Conservation (phyloP, 2,329 filamentous ascomycete species). For the Fusarium keratoplasticum region DNA sequence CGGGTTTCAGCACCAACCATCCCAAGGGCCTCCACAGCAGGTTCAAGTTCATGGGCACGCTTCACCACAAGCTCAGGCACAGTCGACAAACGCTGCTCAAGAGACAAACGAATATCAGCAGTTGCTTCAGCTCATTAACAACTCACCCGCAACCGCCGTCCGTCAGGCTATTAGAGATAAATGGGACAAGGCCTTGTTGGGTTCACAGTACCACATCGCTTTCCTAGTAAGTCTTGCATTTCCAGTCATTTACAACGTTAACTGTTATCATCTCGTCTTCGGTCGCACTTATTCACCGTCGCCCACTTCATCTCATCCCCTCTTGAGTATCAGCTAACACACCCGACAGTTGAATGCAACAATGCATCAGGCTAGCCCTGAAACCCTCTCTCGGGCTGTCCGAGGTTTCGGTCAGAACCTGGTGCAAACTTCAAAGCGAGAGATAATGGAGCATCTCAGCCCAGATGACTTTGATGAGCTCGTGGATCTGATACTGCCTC, state of each 20-base stretch:
- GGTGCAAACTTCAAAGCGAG: slow-evolving; percentile 53
- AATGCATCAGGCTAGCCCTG: slow-evolving; percentile 57
- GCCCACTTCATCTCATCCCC: not conserved
- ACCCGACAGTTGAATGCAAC: slow-evolving; percentile 59
- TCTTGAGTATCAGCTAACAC: slow-evolving; percentile 38
- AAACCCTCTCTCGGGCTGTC: slow-evolving; percentile 54
- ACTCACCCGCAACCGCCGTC: slow-evolving; percentile 57
- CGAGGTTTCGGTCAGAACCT: slow-evolving; percentile 60
- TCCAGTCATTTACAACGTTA: not conserved
- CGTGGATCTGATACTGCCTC: slow-evolving; percentile 56
- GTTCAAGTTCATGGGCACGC: not conserved
- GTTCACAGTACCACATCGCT: slow-evolving; percentile 63
- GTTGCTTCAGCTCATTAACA: slow-evolving; percentile 49
- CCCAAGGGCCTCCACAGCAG: slow-evolving; percentile 3
- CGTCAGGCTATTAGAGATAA: slow-evolving; percentile 62
- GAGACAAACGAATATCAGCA: slow-evolving; percentile 38
- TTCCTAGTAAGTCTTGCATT: slow-evolving; percentile 62
- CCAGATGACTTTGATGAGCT: slow-evolving; percentile 59
- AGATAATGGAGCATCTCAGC: slow-evolving; percentile 56
- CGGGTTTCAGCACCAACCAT: not conserved
- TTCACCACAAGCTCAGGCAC: slow-evolving; percentile 3
- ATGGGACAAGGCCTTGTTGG: slow-evolving; percentile 62
- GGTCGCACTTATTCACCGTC: not conserved
- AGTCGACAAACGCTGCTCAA: slow-evolving; percentile 39
- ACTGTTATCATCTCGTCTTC: not conserved